phyloP scores from a whole-genome alignment of 106 monocot species.

The Dioscorea alata region DNA sequence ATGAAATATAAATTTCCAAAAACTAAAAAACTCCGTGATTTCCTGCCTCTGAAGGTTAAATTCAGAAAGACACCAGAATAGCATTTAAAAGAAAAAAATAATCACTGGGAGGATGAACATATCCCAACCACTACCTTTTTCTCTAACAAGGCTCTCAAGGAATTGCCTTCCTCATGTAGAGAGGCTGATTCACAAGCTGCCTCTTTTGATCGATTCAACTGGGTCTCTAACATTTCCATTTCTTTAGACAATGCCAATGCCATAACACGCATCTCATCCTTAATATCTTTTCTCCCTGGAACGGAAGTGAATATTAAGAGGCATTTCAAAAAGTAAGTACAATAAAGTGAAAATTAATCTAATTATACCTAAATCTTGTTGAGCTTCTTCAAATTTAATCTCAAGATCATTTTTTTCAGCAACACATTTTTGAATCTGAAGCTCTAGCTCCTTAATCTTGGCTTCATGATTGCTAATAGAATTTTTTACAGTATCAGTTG shows the following conservation, averaged over 20 bases:
- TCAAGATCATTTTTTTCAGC: constrained; percentile 77
- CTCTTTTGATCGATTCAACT: constrained; percentile 74
- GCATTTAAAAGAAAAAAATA: no score
- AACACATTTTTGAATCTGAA: constrained; percentile 61
- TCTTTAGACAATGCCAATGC: constrained; percentile 75
- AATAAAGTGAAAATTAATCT: not conserved
- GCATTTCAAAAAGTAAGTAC: not conserved
- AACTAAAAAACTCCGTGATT: no score
- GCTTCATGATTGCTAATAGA: constrained; percentile 47
- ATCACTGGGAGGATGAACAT: no score
- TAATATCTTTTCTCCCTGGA: constrained; percentile 84
- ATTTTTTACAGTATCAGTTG: constrained; percentile 39
- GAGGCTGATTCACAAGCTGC: constrained; percentile 61
- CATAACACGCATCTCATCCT: constrained; percentile 89
- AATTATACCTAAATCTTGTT: constrained; percentile 84
- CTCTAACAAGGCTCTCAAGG: constrained; percentile 47
- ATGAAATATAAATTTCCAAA: no score
- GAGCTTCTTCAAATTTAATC: constrained; percentile 69
- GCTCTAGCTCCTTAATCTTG: constrained; percentile 60
- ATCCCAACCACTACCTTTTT: constrained; percentile 39
- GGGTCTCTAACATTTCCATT: constrained; percentile 90
- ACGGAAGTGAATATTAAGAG: constrained; percentile 9
- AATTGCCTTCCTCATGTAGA: constrained; percentile 49
- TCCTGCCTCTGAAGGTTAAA: no score
- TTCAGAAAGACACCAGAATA: no score